Evolutionary conservation across 2,329 filamentous ascomycete genomes (phyloP).

Genomic region (Arthrobotrys pseudoclavata): DNA sequence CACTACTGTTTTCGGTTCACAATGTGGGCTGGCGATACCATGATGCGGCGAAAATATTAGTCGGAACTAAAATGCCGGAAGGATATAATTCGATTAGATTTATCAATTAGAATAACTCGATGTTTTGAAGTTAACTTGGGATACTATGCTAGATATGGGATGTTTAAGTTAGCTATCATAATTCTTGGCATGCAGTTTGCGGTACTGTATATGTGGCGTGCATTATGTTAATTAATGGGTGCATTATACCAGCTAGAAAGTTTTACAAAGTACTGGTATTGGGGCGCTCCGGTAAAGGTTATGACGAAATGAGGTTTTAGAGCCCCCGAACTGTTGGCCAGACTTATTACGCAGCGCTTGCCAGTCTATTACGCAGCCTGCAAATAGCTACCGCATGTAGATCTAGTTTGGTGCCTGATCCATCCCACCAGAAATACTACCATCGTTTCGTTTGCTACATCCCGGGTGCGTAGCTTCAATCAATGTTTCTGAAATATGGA

Average conservation of each 20-base stretch:
- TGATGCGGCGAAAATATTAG: slow-evolving; percentile 10
- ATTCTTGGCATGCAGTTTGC: too few relatives aligned
- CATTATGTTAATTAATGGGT: too few relatives aligned
- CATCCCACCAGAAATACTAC: background rate
- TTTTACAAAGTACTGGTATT: too few relatives aligned
- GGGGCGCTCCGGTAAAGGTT: too few relatives aligned
- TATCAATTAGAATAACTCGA: background rate
- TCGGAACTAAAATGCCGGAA: background rate
- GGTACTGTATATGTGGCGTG: too few relatives aligned
- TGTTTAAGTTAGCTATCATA: too few relatives aligned
- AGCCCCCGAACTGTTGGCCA: too few relatives aligned
- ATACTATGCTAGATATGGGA: too few relatives aligned
- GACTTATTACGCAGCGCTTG: too few relatives aligned
- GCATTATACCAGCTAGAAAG: too few relatives aligned
- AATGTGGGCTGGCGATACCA: background rate
- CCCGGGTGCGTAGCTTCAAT: slow-evolving; percentile 3
- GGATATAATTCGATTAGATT: background rate
- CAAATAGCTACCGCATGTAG: background rate
- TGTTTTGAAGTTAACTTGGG: too few relatives aligned
- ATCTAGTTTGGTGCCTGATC: background rate
- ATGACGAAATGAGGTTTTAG: too few relatives aligned
- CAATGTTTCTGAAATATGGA: slow-evolving; percentile 27
- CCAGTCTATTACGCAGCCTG: background rate
- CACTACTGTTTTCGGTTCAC: slow-evolving; percentile 22
- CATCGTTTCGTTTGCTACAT: slow-evolving; percentile 4